These are phyloP conservation scores for Auricularia cornea DNA, from an alignment of 768 basidiomycete species.

Conservation along the genomic window DNA sequence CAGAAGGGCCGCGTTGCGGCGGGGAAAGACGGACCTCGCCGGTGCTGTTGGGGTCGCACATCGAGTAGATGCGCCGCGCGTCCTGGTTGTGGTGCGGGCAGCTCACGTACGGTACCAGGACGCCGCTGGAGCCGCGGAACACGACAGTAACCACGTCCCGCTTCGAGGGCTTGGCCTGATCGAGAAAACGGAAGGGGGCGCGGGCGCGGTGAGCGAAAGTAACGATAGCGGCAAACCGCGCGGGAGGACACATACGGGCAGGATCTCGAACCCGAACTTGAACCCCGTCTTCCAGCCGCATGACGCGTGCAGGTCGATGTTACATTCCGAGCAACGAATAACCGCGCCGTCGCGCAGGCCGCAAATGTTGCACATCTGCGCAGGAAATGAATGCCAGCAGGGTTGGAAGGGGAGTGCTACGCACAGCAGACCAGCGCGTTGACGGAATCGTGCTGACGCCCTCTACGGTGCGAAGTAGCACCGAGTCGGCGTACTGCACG, in stretches of 20 bases:
- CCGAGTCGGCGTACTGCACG: conserved; percentile 69
- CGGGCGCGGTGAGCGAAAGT: no score
- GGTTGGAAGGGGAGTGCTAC: conserved; percentile 26
- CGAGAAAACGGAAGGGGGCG: background rate
- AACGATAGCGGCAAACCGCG: no score
- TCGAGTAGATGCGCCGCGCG: conserved; percentile 58
- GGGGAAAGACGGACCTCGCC: conserved; percentile 51
- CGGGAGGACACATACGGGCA: no score
- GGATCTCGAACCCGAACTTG: conserved; percentile 90
- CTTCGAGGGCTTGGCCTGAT: conserved; percentile 68
- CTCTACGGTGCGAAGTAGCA: conserved; percentile 70
- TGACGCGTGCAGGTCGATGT: conserved; percentile 71
- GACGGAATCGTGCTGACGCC: conserved; percentile 68
- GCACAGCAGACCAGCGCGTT: conserved; percentile 66
- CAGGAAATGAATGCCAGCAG: background rate
- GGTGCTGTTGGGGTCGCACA: conserved; percentile 78
- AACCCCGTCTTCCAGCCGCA: conserved; percentile 85
- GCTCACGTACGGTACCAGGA: conserved; percentile 67
- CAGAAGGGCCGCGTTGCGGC: background rate
- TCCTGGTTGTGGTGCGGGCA: conserved; percentile 66
- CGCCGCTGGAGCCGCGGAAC: conserved; percentile 72
- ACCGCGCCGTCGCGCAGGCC: conserved; percentile 65
- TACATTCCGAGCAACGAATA: conserved; percentile 77
- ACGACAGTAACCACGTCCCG: conserved; percentile 57
- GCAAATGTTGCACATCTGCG: conserved; percentile 77